These are phyloP conservation scores for Grammothele lineata DNA, from an alignment of 768 basidiomycete species.

Conservation along the genomic window DNA sequence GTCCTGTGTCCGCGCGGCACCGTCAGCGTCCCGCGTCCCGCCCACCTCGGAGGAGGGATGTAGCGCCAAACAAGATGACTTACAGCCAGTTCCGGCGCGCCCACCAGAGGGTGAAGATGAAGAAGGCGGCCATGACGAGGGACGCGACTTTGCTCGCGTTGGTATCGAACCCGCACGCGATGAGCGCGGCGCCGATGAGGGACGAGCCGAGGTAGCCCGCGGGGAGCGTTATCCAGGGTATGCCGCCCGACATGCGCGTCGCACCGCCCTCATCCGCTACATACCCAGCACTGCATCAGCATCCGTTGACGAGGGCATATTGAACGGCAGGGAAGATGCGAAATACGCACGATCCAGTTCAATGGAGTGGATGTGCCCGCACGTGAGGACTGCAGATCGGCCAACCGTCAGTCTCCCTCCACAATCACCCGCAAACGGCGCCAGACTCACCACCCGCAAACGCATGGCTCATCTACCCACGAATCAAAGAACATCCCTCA, in stretches of 20 bases:
- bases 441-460: slow-evolving; percentile 45
- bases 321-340: neutral
- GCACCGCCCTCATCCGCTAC: slow-evolving; percentile 85
- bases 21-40: neutral
- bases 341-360: slow-evolving; percentile 74
- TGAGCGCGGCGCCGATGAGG: slow-evolving; percentile 82
- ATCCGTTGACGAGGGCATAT: neutral
- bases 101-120: slow-evolving; percentile 88
- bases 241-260: slow-evolving; percentile 84
- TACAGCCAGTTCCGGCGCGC: slow-evolving; percentile 71
- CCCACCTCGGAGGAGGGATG: neutral
- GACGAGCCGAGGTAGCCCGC: slow-evolving; percentile 85
- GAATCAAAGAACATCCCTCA: neutral
- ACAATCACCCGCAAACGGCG: neutral
- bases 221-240: slow-evolving; percentile 76
- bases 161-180: slow-evolving; percentile 86
- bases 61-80: no score
- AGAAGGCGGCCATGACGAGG: slow-evolving; percentile 78
- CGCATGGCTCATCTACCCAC: slow-evolving; percentile 78
- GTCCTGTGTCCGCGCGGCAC: slow-evolving; percentile 43
- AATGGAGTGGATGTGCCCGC: slow-evolving; percentile 81
- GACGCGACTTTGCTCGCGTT: slow-evolving; percentile 85
- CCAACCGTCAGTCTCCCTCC: neutral
- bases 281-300: neutral
- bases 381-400: slow-evolving; percentile 63